phyloP scores from a whole-genome alignment of 805 yeast species.

The Candida orba region DNA sequence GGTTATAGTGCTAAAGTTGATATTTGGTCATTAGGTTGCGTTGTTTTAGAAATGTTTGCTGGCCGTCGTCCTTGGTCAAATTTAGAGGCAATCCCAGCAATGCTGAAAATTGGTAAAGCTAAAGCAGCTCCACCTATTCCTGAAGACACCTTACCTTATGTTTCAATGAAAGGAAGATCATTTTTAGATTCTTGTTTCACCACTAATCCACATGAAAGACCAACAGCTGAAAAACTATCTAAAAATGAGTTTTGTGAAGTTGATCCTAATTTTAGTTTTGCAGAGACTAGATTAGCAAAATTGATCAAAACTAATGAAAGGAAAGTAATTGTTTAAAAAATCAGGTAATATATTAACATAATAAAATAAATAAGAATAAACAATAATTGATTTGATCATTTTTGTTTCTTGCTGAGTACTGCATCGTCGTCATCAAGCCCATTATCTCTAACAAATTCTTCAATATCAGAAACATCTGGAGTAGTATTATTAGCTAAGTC shows the following conservation, averaged over 20 bases:
- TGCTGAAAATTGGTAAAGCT: constrained; percentile 79
- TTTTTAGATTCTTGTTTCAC: constrained; percentile 74
- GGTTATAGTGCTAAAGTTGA: constrained; percentile 98
- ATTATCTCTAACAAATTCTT: no score
- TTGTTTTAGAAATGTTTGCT: constrained; percentile 94
- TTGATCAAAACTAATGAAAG: constrained; percentile 41
- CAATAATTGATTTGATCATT: background rate
- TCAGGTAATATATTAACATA: background rate
- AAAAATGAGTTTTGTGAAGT: constrained; percentile 44
- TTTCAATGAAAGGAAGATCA: constrained; percentile 57
- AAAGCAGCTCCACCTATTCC: constrained; percentile 95
- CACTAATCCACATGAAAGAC: constrained; percentile 75
- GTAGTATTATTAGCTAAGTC: background rate
- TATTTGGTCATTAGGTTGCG: constrained; percentile 98
- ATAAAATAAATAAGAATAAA: background rate
- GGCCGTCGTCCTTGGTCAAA: constrained; percentile 98
- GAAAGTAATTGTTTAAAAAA: constrained; percentile 9
- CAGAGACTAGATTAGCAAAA: constrained; percentile 46
- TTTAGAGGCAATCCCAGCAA: constrained; percentile 89
- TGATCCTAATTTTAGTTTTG: constrained; percentile 40
- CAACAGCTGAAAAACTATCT: constrained; percentile 69
- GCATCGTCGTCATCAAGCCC: no score
- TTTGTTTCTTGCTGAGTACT: background rate
- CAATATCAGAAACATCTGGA: no score
- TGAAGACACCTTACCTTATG: constrained; percentile 64